Conservation (phyloP, 345 rosid genomes). For the Syzygium jambos region DNA sequence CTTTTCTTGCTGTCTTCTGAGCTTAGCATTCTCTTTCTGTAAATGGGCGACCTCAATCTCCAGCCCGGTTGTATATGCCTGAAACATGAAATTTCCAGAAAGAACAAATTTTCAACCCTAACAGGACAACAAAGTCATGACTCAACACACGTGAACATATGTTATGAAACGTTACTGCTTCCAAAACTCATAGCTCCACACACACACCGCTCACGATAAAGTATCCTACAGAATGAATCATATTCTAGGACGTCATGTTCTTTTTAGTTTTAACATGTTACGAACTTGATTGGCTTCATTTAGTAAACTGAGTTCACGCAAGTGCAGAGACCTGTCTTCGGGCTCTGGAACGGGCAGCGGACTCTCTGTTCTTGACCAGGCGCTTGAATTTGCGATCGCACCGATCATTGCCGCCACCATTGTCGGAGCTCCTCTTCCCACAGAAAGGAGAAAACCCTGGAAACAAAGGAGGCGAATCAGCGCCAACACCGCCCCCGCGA, state of each 20-base stretch:
- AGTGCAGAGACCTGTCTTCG: conserved; percentile 36
- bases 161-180: neutral
- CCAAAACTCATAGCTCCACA: neutral
- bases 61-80: conserved; percentile 50
- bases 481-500: neutral
- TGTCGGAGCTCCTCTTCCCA: conserved; percentile 13
- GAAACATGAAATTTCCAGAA: neutral
- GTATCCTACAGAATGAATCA: neutral
- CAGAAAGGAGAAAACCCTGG: neutral
- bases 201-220: neutral
- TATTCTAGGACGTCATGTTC: neutral
- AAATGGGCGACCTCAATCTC: conserved; percentile 29
- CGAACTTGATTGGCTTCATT: neutral
- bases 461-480: neutral
- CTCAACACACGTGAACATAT: neutral
- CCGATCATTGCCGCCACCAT: neutral
- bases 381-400: conserved; percentile 31
- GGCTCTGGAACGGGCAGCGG: conserved; percentile 59
- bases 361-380: conserved; percentile 55
- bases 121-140: neutral
- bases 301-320: neutral
- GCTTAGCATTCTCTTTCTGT: conserved; percentile 40
- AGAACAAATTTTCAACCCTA: neutral
- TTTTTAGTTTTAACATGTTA: neutral
- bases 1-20: conserved; percentile 29